phyloP scores from a whole-genome alignment of 208 protist genomes.

The Acanthamoeba healyi region DNA sequence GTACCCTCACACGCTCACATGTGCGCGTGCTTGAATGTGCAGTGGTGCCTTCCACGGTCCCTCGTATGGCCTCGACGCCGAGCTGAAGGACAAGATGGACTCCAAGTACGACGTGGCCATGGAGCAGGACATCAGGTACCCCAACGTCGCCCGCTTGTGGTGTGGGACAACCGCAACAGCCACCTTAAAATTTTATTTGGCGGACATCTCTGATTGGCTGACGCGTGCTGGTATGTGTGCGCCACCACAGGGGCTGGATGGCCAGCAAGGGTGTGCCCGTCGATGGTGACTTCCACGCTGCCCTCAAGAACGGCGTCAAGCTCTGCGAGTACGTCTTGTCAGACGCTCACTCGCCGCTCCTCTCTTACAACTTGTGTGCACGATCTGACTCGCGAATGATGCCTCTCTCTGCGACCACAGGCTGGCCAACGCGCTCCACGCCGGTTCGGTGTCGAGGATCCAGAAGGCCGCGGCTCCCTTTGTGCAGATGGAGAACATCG shows the following conservation, averaged over 20 bases:
- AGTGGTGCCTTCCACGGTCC: constrained; percentile 54
- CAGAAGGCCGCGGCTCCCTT: constrained; percentile 20
- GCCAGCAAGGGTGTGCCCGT: constrained; percentile 25
- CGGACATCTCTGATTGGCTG: neutral
- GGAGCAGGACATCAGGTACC: neutral
- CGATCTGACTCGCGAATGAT: neutral
- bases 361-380: neutral
- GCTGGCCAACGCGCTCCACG: neutral
- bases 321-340: constrained; percentile 43
- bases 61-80: constrained; percentile 60
- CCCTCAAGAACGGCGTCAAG: constrained; percentile 23
- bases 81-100: constrained; percentile 57
- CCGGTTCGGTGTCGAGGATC: neutral
- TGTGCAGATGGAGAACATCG: constrained; percentile 78
- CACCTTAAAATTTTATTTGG: no score
- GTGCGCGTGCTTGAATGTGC: neutral
- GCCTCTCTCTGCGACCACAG: neutral
- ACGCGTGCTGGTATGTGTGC: neutral
- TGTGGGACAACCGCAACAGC: no score
- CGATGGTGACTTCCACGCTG: neutral
- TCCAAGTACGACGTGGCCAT: constrained; percentile 36
- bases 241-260: constrained; percentile 6
- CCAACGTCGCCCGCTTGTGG: neutral
- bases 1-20: no score
- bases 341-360: no score